Base-by-base conservation (phyloP, 23 red algal species). In the Gracilaria domingensis region DNA sequence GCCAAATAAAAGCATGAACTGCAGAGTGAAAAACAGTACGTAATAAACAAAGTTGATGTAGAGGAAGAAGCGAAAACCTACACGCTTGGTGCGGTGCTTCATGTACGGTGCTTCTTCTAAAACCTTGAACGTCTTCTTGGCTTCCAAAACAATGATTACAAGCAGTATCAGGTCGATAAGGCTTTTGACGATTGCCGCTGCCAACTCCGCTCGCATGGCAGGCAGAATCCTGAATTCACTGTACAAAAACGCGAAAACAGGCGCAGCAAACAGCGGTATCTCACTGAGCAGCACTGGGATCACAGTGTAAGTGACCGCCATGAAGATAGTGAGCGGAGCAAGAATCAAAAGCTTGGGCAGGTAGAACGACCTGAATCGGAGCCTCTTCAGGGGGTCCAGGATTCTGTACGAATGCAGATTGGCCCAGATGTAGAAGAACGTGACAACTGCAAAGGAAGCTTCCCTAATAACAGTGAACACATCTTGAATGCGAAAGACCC, bases 21-120 rank as follows among this genome's bases (percentile, higher is more conserved):
- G 51, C 23, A 95, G 34, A 21, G 67, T 32, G 75, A 75, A 55
- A 65, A 70, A 96, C 30, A 79, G 21, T 5, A 56, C 48, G 66
- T 96, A 96, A 55, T 92, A 96, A 23, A 90, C 71, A 74, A 88
- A 88, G 39, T 91, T 96, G 81, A 84, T 61, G 81, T 92, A 96
- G 0, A 91, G 49, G 81, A 91, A 96, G 32, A 91, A 96, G 20
- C 94, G 86, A 67, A 96, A 96, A 23, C 86, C 86, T 1, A 96
- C 81, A 37, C 89, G 87, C 55, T 96, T 96, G 16, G 94, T 83
- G 20, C 94, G 87, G 29, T 85, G 48, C 72, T 86, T 86, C 94
- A 96, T 92, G 56, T 96, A 92, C 38, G 82, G 75, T 5, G 86
- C 94, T 8, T 80, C 58, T 51, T 76, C 75, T 71, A 96, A 72